Evolutionary conservation across 2,329 filamentous ascomycete genomes (phyloP).

Genomic region (Canariomyces notabilis): DNA sequence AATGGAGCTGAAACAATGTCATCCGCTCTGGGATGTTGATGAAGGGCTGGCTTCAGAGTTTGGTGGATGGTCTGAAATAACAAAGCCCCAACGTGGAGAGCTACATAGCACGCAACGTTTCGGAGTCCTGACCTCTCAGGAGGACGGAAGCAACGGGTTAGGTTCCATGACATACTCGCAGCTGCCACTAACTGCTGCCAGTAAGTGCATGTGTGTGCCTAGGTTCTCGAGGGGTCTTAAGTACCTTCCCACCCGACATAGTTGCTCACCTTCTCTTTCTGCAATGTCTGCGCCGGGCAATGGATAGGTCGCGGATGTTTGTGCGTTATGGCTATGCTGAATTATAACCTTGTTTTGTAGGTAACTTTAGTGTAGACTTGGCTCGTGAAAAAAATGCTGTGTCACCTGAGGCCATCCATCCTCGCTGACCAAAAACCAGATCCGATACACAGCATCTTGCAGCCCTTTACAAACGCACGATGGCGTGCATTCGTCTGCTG

Average conservation of each 20-base stretch:
- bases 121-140: background rate
- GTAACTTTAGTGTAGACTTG: no score
- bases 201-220: background rate
- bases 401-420: conserved; percentile 1
- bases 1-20: no score
- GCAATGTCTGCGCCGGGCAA: no score
- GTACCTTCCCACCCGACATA: no score
- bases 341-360: no score
- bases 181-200: background rate
- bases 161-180: background rate
- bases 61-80: no score
- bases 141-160: background rate
- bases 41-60: no score
- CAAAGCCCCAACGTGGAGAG: background rate
- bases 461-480: conserved; percentile 18
- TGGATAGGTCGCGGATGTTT: no score
- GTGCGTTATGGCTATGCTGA: no score
- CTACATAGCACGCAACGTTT: background rate
- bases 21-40: background rate
- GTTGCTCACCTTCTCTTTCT: no score
- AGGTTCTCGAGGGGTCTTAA: no score
- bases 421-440: background rate
- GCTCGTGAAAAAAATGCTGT: background rate
- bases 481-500: conserved; percentile 23
- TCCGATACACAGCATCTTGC: conserved; percentile 6